Evolutionary conservation across 768 basidiomycete genomes (phyloP).

Genomic region (Hydnomerulius pinastri): DNA sequence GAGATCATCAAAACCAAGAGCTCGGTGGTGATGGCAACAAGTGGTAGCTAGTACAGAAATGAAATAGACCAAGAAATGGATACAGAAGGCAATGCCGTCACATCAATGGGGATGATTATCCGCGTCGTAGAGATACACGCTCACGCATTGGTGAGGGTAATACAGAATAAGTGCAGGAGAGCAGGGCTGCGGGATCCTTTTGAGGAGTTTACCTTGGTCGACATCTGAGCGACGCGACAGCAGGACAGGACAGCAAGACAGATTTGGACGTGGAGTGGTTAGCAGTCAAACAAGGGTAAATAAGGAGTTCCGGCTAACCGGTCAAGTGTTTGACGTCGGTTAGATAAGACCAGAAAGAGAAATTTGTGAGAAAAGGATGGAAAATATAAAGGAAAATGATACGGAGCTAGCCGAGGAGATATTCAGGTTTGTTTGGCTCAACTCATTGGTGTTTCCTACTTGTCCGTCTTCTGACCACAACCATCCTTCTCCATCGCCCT

Average conservation of each 20-base stretch:
- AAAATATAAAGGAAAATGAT: constrained; percentile 9
- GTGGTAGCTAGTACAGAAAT: background rate
- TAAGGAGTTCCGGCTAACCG: background rate
- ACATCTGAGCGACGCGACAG: constrained; percentile 9
- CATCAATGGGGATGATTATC: background rate
- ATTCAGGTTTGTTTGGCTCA: constrained; percentile 15
- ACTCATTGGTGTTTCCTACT: constrained; percentile 28
- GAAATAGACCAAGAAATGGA: background rate
- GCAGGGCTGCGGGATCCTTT: no score
- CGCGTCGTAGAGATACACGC: no score
- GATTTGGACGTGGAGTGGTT: constrained; percentile 9
- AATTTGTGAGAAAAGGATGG: constrained; percentile 8
- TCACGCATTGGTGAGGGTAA: background rate
- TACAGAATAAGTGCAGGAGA: background rate
- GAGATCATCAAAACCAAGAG: background rate
- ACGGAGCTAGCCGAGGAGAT: constrained; percentile 31
- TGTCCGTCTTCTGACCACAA: constrained; percentile 32
- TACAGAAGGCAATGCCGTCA: background rate
- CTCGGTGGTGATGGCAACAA: constrained; percentile 13
- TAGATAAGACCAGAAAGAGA: constrained; percentile 26
- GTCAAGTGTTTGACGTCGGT: constrained; percentile 21
- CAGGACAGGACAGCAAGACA: constrained; percentile 6
- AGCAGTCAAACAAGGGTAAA: constrained; percentile 5
- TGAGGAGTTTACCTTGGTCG: background rate
- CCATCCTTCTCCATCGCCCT: constrained; percentile 22